Evolutionary conservation across 2,329 filamentous ascomycete species (phyloP).

Genomic region (Pestalotiopsis sp.): DNA sequence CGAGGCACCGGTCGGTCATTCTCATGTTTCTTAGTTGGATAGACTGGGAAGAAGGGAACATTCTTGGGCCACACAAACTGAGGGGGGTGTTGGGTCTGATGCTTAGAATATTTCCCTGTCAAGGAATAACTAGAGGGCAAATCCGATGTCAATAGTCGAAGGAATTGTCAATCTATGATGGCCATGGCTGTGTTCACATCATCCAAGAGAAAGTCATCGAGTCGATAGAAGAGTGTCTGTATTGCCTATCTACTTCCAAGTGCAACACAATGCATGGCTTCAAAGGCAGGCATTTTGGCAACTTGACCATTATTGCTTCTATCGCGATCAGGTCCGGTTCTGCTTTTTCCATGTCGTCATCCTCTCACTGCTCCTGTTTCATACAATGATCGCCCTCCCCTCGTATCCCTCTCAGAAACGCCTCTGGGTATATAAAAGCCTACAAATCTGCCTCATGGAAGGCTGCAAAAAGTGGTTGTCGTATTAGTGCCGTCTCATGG

Average conservation of each 20-base stretch:
- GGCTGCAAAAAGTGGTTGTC: constrained; percentile 7
- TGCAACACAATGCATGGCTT: not conserved
- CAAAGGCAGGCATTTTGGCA: not conserved
- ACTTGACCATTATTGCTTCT: not conserved
- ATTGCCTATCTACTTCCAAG: not conserved
- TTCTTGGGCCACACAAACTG: too few species aligned
- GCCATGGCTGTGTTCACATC: too few species aligned
- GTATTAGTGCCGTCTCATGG: constrained; percentile 10
- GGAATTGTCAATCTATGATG: too few species aligned
- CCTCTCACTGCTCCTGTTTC: not conserved
- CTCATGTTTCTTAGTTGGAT: too few species aligned
- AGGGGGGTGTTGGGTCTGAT: too few species aligned
- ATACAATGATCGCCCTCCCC: constrained; percentile 8
- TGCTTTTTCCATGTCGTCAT: not conserved
- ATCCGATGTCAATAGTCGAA: too few species aligned
- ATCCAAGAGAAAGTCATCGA: not conserved
- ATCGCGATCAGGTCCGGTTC: not conserved
- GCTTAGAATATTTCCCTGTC: too few species aligned
- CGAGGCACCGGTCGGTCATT: too few species aligned
- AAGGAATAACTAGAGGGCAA: too few species aligned
- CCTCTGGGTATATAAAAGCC: constrained; percentile 14
- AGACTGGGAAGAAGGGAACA: too few species aligned
- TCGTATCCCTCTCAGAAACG: constrained; percentile 1
- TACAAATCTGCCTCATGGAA: not conserved
- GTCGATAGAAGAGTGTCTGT: not conserved